Evolutionary conservation across 2,329 filamentous ascomycete genomes (phyloP).

Genomic region (Xylaria sp.): DNA sequence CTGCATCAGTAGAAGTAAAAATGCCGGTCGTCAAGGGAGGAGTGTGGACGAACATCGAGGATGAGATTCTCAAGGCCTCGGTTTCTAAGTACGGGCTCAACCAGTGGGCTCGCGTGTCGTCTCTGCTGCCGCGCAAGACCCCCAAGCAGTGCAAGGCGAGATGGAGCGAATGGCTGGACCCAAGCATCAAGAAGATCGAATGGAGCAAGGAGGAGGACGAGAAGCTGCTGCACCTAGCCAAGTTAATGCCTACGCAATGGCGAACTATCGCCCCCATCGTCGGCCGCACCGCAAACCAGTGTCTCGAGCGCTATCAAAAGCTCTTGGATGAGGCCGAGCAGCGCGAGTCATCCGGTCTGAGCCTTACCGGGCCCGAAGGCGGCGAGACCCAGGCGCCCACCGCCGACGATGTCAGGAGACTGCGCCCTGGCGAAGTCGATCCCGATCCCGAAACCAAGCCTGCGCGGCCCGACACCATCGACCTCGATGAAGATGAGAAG

Average conservation of each 20-base stretch:
- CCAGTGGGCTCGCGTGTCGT: constrained; percentile 98
- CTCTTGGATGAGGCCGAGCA: constrained; percentile 95
- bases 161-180: constrained; percentile 98
- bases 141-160: constrained; percentile 99
- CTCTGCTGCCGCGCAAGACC: constrained; percentile 94
- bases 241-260: constrained; percentile 99
- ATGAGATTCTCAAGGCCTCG: constrained; percentile 96
- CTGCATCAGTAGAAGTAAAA: constrained; percentile 10
- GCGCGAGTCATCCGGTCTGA: constrained; percentile 81
- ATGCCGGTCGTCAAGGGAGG: constrained; percentile 81
- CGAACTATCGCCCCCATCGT: constrained; percentile 97
- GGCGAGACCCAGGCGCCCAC: constrained; percentile 88
- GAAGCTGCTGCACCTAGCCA: constrained; percentile 93
- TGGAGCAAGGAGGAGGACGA: constrained; percentile 99
- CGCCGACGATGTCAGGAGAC: constrained; percentile 87
- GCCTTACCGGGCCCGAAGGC: constrained; percentile 84
- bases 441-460: constrained; percentile 98
- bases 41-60: constrained; percentile 81
- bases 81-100: constrained; percentile 96
- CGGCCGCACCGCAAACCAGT: constrained; percentile 95
- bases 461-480: constrained; percentile 93
- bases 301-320: constrained; percentile 95
- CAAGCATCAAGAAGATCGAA: constrained; percentile 97
- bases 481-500: constrained; percentile 98
- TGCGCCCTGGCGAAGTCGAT: constrained; percentile 93